Evolutionary conservation across 2,329 filamentous ascomycete genomes (phyloP).

Genomic region (Fusarium nisikadoi): DNA sequence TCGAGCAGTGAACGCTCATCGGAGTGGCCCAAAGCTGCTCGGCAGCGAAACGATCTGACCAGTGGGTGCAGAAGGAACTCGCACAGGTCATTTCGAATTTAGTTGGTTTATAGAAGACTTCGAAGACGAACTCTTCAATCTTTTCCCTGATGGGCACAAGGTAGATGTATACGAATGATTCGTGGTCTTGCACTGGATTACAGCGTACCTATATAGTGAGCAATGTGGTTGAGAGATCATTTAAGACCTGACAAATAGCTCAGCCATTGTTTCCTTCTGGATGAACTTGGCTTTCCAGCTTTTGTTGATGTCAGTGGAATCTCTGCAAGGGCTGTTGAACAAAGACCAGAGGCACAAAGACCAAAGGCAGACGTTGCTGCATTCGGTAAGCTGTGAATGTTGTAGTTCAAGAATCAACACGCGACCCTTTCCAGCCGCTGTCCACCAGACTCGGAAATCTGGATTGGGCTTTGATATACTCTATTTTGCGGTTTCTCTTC

Average conservation of each 20-base stretch:
- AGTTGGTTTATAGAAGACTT: not conserved
- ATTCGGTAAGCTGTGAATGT: not conserved
- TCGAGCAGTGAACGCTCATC: not conserved
- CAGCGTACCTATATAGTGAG: not conserved
- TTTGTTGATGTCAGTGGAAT: not conserved
- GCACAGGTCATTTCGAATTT: not conserved
- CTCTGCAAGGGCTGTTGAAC: not conserved
- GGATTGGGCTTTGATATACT: too few relatives aligned
- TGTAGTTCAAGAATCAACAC: not conserved
- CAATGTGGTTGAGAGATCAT: not conserved
- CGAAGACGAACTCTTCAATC: not conserved
- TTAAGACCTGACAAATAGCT: not conserved
- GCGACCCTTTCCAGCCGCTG: too few relatives aligned
- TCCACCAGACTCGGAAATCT: too few relatives aligned
- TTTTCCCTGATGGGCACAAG: not conserved
- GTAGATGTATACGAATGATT: not conserved
- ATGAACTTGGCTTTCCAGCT: not conserved
- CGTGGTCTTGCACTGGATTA: not conserved
- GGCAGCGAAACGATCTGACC: not conserved
- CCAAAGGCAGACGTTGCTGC: not conserved
- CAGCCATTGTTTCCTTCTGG: accelerated
- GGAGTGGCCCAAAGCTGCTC: not conserved
- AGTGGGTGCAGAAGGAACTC: not conserved
- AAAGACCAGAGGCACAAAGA: not conserved
- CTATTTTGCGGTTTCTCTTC: too few relatives aligned